Base-by-base conservation (phyloP, 495 filamentous ascomycete species). In the Penicillium samsonianum region DNA sequence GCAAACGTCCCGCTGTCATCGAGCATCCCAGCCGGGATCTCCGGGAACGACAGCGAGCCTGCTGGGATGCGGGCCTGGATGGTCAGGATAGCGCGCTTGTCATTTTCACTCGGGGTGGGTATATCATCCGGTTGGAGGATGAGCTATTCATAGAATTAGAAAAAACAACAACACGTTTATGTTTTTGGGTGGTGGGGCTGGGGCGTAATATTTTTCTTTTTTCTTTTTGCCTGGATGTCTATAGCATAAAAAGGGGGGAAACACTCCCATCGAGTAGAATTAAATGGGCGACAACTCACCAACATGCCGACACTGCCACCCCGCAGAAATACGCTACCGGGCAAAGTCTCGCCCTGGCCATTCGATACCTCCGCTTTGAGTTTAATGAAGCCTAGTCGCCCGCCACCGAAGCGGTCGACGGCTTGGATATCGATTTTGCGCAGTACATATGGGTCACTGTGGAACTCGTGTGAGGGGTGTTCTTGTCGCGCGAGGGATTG, bases 1-100 rank as follows among this genome's bases (percentile, higher is more conserved):
- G 81, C 78, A 72, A 96, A 96, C 4, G 80, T 84, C 22, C 88
- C 88, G 38, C 72, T 77, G 57, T 90, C 85, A 63, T 96, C 91
- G 8, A 96, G 82, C 91, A 96, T 96, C 6, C 92, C 92, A 0
- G 92, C 92, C 0, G 92, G 92, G 19, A 96, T 76, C 67, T 96
- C 92, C 12, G 86, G 75, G 61, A 96, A 87, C 9, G 80, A 79
- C 9, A 96, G 74, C 6, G 85, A 87, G 0, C 89, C 91, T 10
- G 88, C 90, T 0, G 92, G 83, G 19, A 95, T 80, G 35, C 92
- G 88, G 23, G 92, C 87, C 67, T 96, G 92, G 30, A 95, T 78
- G 1, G 92, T 92, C 35, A 96, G 70, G 25, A 96, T 75, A 2
- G 85, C 90, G 60, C 86, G 81, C 65, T 89, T 87, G 54, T 89